phyloP scores from a whole-genome alignment of 2,329 filamentous ascomycete species.

The Massarina eburnea region DNA sequence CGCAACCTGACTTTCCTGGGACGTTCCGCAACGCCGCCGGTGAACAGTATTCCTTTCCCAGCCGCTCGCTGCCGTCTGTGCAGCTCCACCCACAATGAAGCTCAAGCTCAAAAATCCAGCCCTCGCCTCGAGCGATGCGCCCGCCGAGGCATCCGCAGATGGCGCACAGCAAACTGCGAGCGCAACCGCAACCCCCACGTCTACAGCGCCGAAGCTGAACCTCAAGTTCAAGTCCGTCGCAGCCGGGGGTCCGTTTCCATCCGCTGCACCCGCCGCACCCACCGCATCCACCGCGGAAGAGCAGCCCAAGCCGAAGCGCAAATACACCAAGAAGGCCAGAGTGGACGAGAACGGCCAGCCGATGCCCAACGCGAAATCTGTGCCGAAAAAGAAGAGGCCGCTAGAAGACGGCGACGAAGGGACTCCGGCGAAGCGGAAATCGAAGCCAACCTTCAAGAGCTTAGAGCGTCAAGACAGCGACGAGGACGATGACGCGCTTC shows the following conservation, averaged over 20 bases:
- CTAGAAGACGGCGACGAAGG: constrained; percentile 39
- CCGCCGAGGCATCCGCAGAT: constrained; percentile 13
- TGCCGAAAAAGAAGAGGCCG: constrained; percentile 38
- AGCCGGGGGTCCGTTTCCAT: constrained; percentile 25
- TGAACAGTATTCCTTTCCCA: constrained; percentile 6
- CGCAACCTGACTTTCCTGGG: neutral
- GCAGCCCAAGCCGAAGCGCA: constrained; percentile 45
- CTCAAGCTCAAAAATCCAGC: constrained; percentile 33
- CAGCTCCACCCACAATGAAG: constrained; percentile 25
- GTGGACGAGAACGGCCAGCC: constrained; percentile 31
- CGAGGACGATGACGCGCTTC: constrained; percentile 27
- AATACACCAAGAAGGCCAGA: constrained; percentile 47
- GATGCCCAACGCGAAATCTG: constrained; percentile 26
- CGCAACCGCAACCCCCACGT: constrained; percentile 11
- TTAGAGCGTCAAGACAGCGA: constrained; percentile 26
- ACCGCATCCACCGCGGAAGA: constrained; percentile 18
- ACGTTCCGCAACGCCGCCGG: neutral
- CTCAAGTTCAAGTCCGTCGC: constrained; percentile 37
- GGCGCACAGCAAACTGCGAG: constrained; percentile 10
- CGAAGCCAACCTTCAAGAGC: constrained; percentile 38
- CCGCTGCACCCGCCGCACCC: constrained; percentile 3
- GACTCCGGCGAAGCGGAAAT: constrained; percentile 36
- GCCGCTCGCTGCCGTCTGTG: neutral
- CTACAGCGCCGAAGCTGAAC: constrained; percentile 9
- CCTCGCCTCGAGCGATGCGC: constrained; percentile 22